A percentile compares a stretch with the other conserved stretches of the same genome.
These are phyloP conservation scores for Penicillium angulare DNA, from an alignment of 495 filamentous ascomycete species.

Conservation along the genomic window DNA sequence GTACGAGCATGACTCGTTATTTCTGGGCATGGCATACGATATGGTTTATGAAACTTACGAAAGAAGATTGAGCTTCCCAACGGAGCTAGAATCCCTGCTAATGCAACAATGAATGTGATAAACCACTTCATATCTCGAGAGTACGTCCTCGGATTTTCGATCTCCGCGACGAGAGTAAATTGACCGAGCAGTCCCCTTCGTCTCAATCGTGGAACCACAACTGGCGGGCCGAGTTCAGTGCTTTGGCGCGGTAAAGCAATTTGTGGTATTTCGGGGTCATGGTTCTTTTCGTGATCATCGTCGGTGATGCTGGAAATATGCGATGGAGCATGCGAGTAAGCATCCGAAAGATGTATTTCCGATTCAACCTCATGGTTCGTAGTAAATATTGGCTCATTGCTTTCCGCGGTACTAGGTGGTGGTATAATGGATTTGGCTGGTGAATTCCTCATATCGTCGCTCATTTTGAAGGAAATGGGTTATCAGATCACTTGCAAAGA, in stretches of 20 bases:
- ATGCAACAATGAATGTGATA: conserved; percentile 75
- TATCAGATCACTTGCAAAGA: background rate
- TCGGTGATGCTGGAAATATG: conserved; percentile 8
- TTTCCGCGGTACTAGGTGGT: background rate
- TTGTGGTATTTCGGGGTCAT: conserved; percentile 16
- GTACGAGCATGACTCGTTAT: conserved; percentile 1
- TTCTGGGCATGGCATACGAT: background rate
- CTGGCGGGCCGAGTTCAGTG: conserved; percentile 28
- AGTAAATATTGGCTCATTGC: background rate
- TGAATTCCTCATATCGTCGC: background rate
- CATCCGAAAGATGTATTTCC: conserved; percentile 5
- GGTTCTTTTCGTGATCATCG: conserved; percentile 17
- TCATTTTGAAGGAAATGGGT: background rate
- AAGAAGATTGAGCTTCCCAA: conserved; percentile 85
- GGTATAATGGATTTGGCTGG: background rate
- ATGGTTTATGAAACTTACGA: conserved; percentile 51
- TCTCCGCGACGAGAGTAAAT: conserved; percentile 77
- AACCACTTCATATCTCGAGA: conserved; percentile 73
- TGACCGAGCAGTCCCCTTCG: conserved; percentile 74
- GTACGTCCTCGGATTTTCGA: conserved; percentile 74
- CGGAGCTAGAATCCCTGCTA: conserved; percentile 73
- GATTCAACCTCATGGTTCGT: background rate
- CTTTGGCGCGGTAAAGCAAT: conserved; percentile 12
- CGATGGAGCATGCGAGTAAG: conserved; percentile 5
- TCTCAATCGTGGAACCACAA: conserved; percentile 58